A percentile compares a stretch with the other conserved stretches of the same genome.
These are phyloP conservation scores for Przewalskia tangutica DNA, from an alignment of 257 asterid species.

Conservation along the genomic window DNA sequence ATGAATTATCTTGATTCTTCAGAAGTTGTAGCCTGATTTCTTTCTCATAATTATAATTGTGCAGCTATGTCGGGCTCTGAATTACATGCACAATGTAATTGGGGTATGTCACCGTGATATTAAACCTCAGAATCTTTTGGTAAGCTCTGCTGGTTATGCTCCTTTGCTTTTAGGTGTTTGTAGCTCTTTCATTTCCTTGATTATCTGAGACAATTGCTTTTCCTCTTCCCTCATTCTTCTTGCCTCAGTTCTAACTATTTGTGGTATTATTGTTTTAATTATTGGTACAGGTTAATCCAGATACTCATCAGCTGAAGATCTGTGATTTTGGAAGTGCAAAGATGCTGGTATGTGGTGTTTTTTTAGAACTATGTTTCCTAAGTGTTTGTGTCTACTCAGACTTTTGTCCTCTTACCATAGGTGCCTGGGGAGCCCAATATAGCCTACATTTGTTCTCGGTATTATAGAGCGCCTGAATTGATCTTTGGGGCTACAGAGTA, in stretches of 20 bases:
- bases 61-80: slow-evolving; percentile 65
- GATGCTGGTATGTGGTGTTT: slow-evolving; percentile 51
- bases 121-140: slow-evolving; percentile 80
- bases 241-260: not conserved
- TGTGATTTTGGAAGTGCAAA: slow-evolving; percentile 91
- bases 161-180: not conserved
- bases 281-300: slow-evolving; percentile 62
- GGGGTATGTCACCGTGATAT: slow-evolving; percentile 92
- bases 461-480: slow-evolving; percentile 77
- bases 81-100: slow-evolving; percentile 67
- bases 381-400: not conserved
- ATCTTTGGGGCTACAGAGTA: slow-evolving; percentile 87
- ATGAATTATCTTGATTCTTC: not conserved
- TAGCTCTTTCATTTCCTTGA: not conserved
- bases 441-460: slow-evolving; percentile 84
- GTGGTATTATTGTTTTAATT: not conserved
- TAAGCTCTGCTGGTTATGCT: slow-evolving; percentile 13
- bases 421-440: slow-evolving; percentile 86
- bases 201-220: not conserved
- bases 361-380: not conserved
- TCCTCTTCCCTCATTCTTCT: not conserved
- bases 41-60: not conserved
- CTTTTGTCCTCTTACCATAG: slow-evolving; percentile 26
- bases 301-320: slow-evolving; percentile 71
- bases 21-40: not conserved